These are phyloP conservation scores for Agrocybe pediades DNA, from an alignment of 768 basidiomycete genomes.

Conservation along the genomic window DNA sequence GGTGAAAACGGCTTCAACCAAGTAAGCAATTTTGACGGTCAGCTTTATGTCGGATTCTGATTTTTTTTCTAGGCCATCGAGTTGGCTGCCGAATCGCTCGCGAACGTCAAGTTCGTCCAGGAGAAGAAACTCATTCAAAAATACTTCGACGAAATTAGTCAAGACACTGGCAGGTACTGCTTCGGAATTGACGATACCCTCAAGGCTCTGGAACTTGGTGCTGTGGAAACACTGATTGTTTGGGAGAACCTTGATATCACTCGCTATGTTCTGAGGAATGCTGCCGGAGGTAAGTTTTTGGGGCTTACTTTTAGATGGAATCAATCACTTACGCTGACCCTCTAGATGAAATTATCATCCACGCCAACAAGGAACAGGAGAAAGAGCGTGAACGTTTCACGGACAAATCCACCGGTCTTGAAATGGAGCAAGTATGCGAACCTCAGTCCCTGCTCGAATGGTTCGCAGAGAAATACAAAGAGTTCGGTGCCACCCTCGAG, in stretches of 20 bases:
- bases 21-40: constrained; percentile 38
- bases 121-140: constrained; percentile 97
- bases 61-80: constrained; percentile 78
- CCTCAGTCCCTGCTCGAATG: constrained; percentile 92
- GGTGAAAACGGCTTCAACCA: constrained; percentile 99
- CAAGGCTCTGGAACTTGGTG: constrained; percentile 93
- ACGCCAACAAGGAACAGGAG: constrained; percentile 80
- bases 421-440: constrained; percentile 91
- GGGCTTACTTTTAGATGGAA: neutral
- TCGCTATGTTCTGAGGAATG: constrained; percentile 87
- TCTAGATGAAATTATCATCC: constrained; percentile 81
- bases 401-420: constrained; percentile 91
- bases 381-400: constrained; percentile 94
- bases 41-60: neutral
- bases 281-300: constrained; percentile 71
- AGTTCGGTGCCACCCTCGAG: constrained; percentile 94
- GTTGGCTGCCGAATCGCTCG: constrained; percentile 91
- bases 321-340: neutral
- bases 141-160: constrained; percentile 99
- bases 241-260: constrained; percentile 97
- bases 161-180: constrained; percentile 95
- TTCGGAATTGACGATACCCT: constrained; percentile 98
- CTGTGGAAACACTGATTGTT: constrained; percentile 95
- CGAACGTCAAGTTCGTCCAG: constrained; percentile 99
- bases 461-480: constrained; percentile 99